Evolutionary conservation across 768 basidiomycete species (phyloP).

Genomic region (Guyanaporus albipodus): DNA sequence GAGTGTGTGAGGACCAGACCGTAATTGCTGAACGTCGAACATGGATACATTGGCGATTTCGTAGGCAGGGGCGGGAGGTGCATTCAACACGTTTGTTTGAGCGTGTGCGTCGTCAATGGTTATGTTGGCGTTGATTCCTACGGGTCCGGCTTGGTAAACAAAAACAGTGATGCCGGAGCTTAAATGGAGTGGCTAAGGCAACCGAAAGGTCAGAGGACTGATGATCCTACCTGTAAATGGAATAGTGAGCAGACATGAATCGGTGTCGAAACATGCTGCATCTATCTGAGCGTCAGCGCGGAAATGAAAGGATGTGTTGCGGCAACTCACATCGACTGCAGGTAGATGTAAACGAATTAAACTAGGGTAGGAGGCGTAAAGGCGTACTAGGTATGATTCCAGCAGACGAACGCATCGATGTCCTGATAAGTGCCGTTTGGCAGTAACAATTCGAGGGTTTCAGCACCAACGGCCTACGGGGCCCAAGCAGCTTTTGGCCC

Average conservation of each 20-base stretch:
- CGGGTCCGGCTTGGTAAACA: slow-evolving; percentile 23
- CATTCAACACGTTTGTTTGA: slow-evolving; percentile 15
- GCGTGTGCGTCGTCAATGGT: slow-evolving; percentile 9
- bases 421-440: slow-evolving; percentile 19
- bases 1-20: slow-evolving; percentile 12
- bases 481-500: slow-evolving; percentile 25
- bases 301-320: background rate
- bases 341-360: background rate
- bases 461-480: slow-evolving; percentile 9
- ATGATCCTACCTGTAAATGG: slow-evolving; percentile 22
- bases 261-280: slow-evolving; percentile 18
- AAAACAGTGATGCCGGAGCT: slow-evolving; percentile 23
- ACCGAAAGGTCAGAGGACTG: background rate
- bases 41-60: slow-evolving; percentile 22
- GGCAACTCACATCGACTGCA: slow-evolving; percentile 18
- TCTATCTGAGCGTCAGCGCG: slow-evolving; percentile 9
- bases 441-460: slow-evolving; percentile 13
- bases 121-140: slow-evolving; percentile 23
- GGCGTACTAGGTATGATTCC: slow-evolving; percentile 24
- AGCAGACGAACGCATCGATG: slow-evolving; percentile 22
- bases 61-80: slow-evolving; percentile 18
- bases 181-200: slow-evolving; percentile 4
- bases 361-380: background rate
- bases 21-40: slow-evolving; percentile 22
- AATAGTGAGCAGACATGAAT: slow-evolving; percentile 16